Base-by-base conservation (phyloP, 2,329 filamentous ascomycete genomes). In the Xylaria sp. region DNA sequence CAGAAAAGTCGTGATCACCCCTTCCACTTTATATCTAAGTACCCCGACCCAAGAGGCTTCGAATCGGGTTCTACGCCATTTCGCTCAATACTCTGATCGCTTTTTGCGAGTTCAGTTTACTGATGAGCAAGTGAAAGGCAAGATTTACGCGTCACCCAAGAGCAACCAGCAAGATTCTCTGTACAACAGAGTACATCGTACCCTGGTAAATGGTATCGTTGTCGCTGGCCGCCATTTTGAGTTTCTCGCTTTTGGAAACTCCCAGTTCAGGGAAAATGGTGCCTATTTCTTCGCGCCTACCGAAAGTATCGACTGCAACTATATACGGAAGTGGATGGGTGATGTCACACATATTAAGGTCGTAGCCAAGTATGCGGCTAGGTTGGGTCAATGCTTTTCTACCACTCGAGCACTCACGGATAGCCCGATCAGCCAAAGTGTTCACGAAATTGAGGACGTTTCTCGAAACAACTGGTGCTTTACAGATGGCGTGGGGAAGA, bases 221-320 rank as follows among this genome's bases (percentile, higher is more conserved):
- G 90, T 99, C 58, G 96, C 93, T 4, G 92, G 91, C 70, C 90
- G 93, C 8, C 88, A 89, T 66, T 99, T 94, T 78, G 87, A 95
- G 72, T 98, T 98, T 71, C 87, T 99, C 30, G 96, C 95, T 0
- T 97, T 94, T 80, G 95, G 96, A 0, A 98, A 96, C 78, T 97
- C 96, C 0, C 96, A 99, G 74, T 92, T 99, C 67, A 89, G 95
- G 60, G 94, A 98, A 76, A 90, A 95, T 72, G 92, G 94, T 0
- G 94, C 93, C 0, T 98, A 96, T 76, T 97, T 99, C 80, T 98
- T 98, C 78, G 91, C 93, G 4, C 87, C 92, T 0, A 89, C 88
- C 0, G 82, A 87, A 0, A 83, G 88, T 63, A 76, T 92, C 8
- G 91, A 88, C 1, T 93, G 93, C 61, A 86, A 91, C 20, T 85